Evolutionary conservation across 495 filamentous ascomycete genomes (phyloP).

Genomic region (Neurospora pannonica): DNA sequence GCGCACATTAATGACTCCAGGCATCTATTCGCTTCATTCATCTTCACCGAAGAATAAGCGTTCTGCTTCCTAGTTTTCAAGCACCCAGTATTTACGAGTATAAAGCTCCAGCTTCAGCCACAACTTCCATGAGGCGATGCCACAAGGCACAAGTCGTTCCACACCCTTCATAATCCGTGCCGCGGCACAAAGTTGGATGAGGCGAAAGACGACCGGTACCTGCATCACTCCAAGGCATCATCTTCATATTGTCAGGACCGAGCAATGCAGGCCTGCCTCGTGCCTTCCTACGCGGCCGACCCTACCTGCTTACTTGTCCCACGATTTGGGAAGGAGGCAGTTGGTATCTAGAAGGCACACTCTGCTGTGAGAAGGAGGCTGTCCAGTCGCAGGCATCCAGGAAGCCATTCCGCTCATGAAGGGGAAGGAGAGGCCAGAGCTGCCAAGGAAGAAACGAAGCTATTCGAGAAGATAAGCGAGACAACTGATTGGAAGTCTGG

Average conservation of each 20-base stretch:
- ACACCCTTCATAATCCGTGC: neutral
- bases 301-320: neutral
- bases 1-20: neutral
- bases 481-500: neutral
- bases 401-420: neutral
- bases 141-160: neutral
- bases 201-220: neutral
- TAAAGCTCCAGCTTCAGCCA: neutral
- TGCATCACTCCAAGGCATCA: neutral
- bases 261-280: neutral
- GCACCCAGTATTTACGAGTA: neutral
- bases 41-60: too few relatives aligned
- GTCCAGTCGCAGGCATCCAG: neutral
- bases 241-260: neutral
- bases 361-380: neutral
- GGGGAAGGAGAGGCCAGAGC: neutral
- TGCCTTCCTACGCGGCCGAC: neutral
- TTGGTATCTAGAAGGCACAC: neutral
- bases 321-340: neutral
- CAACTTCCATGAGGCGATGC: neutral
- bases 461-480: neutral
- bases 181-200: neutral
- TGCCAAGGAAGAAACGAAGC: neutral
- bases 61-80: too few relatives aligned
- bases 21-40: neutral